A percentile compares a stretch with the other conserved stretches of the same genome.
Evolutionary conservation across 2,329 filamentous ascomycete genomes (phyloP).

Genomic region (Fusarium sterilihyphosum): DNA sequence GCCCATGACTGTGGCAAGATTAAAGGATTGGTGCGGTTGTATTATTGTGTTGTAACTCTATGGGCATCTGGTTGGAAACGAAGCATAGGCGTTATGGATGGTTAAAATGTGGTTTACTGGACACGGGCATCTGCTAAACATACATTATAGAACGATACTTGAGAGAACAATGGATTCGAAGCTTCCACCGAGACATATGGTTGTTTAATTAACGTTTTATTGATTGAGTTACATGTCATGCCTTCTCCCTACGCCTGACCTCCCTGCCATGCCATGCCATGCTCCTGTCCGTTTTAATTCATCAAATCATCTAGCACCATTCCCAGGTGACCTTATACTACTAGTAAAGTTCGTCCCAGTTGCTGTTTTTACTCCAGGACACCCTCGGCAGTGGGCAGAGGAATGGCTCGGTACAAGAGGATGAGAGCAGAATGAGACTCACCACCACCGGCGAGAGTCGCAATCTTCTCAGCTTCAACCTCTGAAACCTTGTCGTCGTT

Average conservation of each 20-base stretch:
- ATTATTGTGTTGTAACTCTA: slow-evolving; percentile 24
- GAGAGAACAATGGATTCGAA: neutral
- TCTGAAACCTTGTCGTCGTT: slow-evolving; percentile 98
- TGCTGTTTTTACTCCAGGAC: slow-evolving; percentile 38
- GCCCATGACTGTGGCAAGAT: neutral
- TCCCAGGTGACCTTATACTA: neutral
- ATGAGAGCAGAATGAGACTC: slow-evolving; percentile 87
- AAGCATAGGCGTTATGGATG: slow-evolving; percentile 21
- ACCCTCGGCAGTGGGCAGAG: slow-evolving; percentile 69
- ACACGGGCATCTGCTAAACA: neutral
- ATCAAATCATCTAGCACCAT: slow-evolving; percentile 14
- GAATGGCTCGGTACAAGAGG: slow-evolving; percentile 79
- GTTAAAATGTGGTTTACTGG: neutral
- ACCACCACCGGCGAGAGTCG: slow-evolving; percentile 87
- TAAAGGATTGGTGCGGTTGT: neutral
- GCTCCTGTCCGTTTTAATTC: slow-evolving; percentile 18
- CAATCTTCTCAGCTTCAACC: slow-evolving; percentile 90
- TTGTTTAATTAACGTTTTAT: slow-evolving; percentile 13
- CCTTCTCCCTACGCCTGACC: slow-evolving; percentile 30
- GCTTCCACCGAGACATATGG: neutral
- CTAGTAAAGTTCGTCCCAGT: neutral
- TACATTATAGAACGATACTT: neutral
- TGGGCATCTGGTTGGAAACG: neutral
- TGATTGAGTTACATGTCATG: slow-evolving; percentile 27
- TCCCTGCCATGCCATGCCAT: slow-evolving; percentile 11